phyloP scores from a whole-genome alignment of 2,329 filamentous ascomycete species.

The Apiospora hydei region DNA sequence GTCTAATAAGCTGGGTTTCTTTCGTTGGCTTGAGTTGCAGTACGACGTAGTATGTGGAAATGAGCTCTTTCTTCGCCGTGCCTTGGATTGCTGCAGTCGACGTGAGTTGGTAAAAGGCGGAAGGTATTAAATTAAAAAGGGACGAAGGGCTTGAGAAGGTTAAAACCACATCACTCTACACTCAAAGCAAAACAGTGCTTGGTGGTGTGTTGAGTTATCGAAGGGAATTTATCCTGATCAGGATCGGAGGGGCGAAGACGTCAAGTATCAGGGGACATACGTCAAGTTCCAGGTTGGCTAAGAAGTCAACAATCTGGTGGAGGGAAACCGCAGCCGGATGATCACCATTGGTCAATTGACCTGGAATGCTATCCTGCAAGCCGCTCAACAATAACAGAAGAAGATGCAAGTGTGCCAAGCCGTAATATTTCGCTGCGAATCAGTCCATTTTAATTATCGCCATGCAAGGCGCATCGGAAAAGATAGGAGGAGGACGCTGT shows the following conservation, averaged over 20 bases:
- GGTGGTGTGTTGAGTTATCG: neutral
- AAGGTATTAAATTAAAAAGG: neutral
- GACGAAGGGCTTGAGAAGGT: constrained; percentile 4
- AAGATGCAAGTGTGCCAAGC: neutral
- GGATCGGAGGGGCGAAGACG: constrained; percentile 5
- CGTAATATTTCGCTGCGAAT: neutral
- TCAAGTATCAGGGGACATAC: constrained; percentile 12
- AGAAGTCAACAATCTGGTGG: constrained; percentile 14
- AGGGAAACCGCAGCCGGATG: constrained; percentile 28
- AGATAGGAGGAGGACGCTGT: neutral
- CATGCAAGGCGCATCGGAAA: constrained; percentile 16
- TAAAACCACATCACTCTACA: neutral
- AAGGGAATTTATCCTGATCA: constrained; percentile 6
- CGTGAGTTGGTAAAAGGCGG: neutral
- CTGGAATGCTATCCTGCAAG: constrained; percentile 27
- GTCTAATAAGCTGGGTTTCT: constrained; percentile 18
- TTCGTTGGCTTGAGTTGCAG: constrained; percentile 19
- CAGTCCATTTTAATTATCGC: constrained; percentile 18
- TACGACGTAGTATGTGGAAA: constrained; percentile 10
- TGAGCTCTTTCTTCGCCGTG: neutral
- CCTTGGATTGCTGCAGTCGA: neutral
- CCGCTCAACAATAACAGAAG: constrained; percentile 4
- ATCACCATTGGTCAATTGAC: constrained; percentile 34
- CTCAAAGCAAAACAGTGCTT: constrained; percentile 1
- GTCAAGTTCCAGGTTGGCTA: constrained; percentile 21